Conservation (phyloP, 208 protist species). For the Wallacemonas sp. region DNA sequence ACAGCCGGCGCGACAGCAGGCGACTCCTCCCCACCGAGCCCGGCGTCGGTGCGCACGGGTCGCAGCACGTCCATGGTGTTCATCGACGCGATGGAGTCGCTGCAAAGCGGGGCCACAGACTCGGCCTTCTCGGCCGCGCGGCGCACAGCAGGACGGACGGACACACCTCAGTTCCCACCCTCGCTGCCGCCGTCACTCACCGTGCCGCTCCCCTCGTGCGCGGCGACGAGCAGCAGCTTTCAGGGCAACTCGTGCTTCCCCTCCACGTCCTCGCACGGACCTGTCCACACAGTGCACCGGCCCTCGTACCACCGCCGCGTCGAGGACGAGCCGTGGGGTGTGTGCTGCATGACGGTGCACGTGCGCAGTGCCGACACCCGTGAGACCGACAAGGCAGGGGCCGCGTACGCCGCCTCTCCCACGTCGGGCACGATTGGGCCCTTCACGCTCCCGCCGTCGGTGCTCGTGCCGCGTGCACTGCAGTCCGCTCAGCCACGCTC, state of each 20-base stretch:
- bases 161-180: not conserved
- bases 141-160: not conserved
- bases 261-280: too few relatives aligned
- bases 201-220: not conserved
- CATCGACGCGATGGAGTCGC: conserved; percentile 8
- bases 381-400: not conserved
- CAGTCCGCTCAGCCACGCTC: not conserved
- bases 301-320: not conserved
- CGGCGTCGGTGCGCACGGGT: not conserved
- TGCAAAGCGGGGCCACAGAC: not conserved
- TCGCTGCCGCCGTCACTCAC: not conserved
- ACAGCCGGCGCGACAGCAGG: not conserved
- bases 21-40: not conserved
- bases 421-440: not conserved
- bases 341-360: conserved; percentile 14
- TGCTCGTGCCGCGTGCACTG: conserved; percentile 8
- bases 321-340: not conserved
- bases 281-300: not conserved
- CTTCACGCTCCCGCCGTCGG: conserved; percentile 1
- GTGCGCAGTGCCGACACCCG: not conserved
- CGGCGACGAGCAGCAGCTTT: not conserved
- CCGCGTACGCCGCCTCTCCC: not conserved
- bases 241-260: not conserved
- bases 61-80: conserved; percentile 10
- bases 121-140: not conserved